Evolutionary conservation across 768 basidiomycete species (phyloP).

Genomic region (Lactarius sanguifluus): DNA sequence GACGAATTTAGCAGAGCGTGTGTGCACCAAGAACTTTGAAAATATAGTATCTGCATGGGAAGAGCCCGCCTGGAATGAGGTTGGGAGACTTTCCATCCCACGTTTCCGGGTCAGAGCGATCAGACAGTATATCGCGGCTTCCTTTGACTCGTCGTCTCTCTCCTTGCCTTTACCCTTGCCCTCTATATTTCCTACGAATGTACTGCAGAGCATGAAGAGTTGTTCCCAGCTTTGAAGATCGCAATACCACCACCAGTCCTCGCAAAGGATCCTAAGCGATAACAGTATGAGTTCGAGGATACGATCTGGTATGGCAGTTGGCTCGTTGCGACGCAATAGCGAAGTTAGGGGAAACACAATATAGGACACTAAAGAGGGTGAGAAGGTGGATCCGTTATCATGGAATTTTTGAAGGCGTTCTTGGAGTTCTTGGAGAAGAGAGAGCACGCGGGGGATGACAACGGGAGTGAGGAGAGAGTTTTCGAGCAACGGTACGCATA

Average conservation of each 20-base stretch:
- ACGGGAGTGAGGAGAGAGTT: slow-evolving; percentile 61
- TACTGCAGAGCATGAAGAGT: slow-evolving; percentile 72
- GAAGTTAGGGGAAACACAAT: slow-evolving; percentile 85
- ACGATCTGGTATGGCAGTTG: slow-evolving; percentile 70
- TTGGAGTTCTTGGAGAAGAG: slow-evolving; percentile 56
- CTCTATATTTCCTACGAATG: slow-evolving; percentile 63
- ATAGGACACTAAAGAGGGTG: slow-evolving; percentile 71
- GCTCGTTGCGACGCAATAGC: slow-evolving; percentile 74
- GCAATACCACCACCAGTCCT: slow-evolving; percentile 84
- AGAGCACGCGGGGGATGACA: slow-evolving; percentile 47
- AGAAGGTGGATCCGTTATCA: slow-evolving; percentile 42
- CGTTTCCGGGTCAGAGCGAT: slow-evolving; percentile 59
- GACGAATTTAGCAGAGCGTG: slow-evolving; percentile 52
- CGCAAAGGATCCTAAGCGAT: slow-evolving; percentile 56
- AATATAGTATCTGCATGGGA: slow-evolving; percentile 36
- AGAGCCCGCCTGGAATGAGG: slow-evolving; percentile 29
- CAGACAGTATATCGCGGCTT: slow-evolving; percentile 70
- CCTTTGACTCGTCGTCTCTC: slow-evolving; percentile 79
- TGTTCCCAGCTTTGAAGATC: slow-evolving; percentile 80
- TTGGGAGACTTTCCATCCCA: slow-evolving; percentile 41
- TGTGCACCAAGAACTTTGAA: slow-evolving; percentile 41
- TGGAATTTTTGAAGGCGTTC: slow-evolving; percentile 46
- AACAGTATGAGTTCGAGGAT: slow-evolving; percentile 72
- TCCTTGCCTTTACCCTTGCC: slow-evolving; percentile 65
- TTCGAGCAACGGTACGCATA: slow-evolving; percentile 80